A percentile compares a stretch with the other conserved stretches of the same genome.
These are phyloP conservation scores for Rhododendron simsii DNA, from an alignment of 148 eudicot species.

Conservation along the genomic window DNA sequence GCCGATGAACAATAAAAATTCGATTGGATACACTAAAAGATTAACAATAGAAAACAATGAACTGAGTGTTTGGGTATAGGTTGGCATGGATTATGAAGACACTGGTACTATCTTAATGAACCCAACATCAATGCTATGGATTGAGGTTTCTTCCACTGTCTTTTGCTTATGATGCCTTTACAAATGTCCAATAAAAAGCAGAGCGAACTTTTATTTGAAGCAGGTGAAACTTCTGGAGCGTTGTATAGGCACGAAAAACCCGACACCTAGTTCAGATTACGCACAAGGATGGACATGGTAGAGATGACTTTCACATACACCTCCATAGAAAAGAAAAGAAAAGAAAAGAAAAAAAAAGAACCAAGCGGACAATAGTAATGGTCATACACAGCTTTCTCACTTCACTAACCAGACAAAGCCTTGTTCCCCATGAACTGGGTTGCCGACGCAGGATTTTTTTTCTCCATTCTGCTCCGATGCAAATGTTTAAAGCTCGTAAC, in stretches of 20 bases:
- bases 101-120: background rate
- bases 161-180: background rate
- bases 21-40: background rate
- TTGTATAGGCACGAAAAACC: background rate
- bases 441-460: background rate
- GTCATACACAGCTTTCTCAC: background rate
- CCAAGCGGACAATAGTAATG: background rate
- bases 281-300: background rate
- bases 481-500: conserved; percentile 41
- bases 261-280: background rate
- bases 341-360: background rate
- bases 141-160: background rate
- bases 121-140: background rate
- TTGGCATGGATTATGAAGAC: background rate
- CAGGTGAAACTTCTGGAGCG: background rate
- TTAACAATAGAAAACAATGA: background rate
- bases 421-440: background rate
- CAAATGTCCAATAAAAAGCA: background rate
- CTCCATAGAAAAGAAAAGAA: background rate
- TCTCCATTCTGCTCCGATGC: background rate
- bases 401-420: background rate
- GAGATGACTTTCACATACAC: background rate
- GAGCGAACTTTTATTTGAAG: background rate
- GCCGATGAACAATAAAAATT: background rate
- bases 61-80: background rate